Evolutionary conservation across 2,329 filamentous ascomycete species (phyloP).

Genomic region (Apiospora kogelbergensis): DNA sequence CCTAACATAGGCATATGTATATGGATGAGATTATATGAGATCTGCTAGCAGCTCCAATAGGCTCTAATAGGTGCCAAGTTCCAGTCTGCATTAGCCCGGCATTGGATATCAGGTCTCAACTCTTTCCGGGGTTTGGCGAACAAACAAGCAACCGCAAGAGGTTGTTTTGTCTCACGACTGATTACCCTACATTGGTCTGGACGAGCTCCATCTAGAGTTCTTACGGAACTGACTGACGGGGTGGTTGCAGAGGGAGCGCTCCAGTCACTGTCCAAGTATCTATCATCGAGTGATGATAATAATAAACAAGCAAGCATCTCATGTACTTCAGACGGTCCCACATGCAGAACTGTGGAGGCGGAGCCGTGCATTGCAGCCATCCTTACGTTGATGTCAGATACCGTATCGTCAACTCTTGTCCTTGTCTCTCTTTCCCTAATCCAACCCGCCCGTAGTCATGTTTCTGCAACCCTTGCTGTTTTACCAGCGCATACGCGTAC

Average conservation of each 20-base stretch:
- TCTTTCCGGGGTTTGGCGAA: not conserved
- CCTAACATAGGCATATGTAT: not conserved
- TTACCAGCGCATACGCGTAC: not conserved
- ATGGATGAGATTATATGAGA: not conserved
- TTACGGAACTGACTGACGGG: not conserved
- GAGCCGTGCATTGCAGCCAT: conserved; percentile 14
- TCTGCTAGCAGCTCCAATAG: not conserved
- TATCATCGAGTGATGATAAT: not conserved
- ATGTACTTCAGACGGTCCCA: conserved; percentile 16
- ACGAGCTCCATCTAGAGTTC: not conserved
- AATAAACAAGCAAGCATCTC: conserved; percentile 8
- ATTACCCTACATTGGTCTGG: not conserved
- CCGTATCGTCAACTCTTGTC: not conserved
- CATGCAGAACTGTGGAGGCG: conserved; percentile 15
- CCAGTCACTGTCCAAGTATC: not conserved
- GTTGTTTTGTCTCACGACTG: not conserved
- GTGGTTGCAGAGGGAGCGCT: not conserved
- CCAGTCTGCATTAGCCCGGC: not conserved
- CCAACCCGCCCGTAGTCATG: not conserved
- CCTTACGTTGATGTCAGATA: conserved; percentile 4
- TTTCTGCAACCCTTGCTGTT: not conserved
- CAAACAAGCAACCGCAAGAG: not conserved
- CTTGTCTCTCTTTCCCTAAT: not conserved
- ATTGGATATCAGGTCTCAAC: conserved; percentile 1
- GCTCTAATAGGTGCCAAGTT: conserved; percentile 2